Base-by-base conservation (phyloP, 2,329 filamentous ascomycete species). In the Venturia carpophila region DNA sequence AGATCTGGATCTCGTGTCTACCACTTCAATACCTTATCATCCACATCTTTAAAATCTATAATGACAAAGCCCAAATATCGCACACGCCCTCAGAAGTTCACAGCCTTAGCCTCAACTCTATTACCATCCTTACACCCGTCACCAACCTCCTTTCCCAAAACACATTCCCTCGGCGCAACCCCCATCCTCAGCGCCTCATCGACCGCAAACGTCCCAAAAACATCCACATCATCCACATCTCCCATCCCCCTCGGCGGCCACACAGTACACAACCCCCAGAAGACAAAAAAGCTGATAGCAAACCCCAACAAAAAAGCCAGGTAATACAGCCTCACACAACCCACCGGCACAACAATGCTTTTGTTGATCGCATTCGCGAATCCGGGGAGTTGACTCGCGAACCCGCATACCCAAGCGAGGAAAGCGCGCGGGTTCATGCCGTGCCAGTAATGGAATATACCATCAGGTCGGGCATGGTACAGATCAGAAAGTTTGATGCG, bases 391-490 rank as follows among this genome's bases (percentile, higher is more conserved):
- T 42, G 39, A n/a, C 39, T 69, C 63, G 69, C 69, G 60, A 71
- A 71, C 5, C 75, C 74, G 6, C 75, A 67, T 6, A 75, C 70
- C 75, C 77, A 80, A 7, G 77, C 74, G 4, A 73, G 67, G 60
- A 79, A 75, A 2, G 75, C 75, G 9, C 80, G 73, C 74, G 75
- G 79, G 64, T 82, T 80, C 61, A 80, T 68, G 0, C 79, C 80
- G 19, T 73, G 65, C 42, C 68, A 72, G 69, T 73, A 82, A 69
- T 75, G 79, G 67, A 80, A 82, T 21, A 77, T 72, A 1, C 74
- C 73, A 9, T 73, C 67, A n/a, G 71, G 68, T 42, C 72, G 56
- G 0, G 73, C 72, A 30, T 73, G 67, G 68, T 80, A 82, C 1
- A 82, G 73, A 65, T 80, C 77, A 6, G 73, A 72, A 11, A 82